phyloP scores from a whole-genome alignment of 176 grass and related monocot genomes.

The Thalia dealbata region DNA sequence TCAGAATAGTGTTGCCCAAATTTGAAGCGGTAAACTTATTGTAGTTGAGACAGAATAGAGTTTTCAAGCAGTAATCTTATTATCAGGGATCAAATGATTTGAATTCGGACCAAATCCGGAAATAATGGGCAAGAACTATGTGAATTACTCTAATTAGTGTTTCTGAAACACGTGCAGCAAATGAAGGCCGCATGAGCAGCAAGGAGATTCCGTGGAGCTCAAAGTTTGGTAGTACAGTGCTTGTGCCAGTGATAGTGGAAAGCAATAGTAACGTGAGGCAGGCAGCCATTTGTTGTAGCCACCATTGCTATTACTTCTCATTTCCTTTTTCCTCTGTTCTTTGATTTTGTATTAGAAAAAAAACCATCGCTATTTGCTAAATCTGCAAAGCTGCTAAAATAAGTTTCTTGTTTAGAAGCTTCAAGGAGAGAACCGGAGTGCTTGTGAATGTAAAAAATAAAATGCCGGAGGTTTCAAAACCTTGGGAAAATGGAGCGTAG shows the following conservation, averaged over 20 bases:
- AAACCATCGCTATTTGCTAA: neutral
- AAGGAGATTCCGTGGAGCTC: neutral
- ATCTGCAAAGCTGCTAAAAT: neutral
- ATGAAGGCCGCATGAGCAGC: conserved; percentile 14
- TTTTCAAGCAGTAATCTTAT: no score
- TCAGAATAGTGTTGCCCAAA: neutral
- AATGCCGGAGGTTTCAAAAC: neutral
- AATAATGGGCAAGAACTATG: neutral
- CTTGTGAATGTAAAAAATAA: neutral
- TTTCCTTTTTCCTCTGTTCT: conserved; percentile 13
- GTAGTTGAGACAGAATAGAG: neutral
- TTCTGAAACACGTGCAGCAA: conserved; percentile 16
- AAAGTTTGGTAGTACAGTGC: conserved; percentile 1
- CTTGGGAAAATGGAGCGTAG: neutral
- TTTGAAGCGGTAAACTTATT: neutral
- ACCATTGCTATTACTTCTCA: neutral
- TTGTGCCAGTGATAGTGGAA: conserved; percentile 1
- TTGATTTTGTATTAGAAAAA: neutral
- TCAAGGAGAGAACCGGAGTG: neutral
- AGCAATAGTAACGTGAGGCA: conserved; percentile 4
- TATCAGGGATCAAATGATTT: no score
- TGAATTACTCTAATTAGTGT: neutral
- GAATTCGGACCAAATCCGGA: no score
- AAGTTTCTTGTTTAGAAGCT: neutral
- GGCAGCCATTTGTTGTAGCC: neutral